Evolutionary conservation across 257 asterid species (phyloP).

Genomic region (Gardenia jasminoides): DNA sequence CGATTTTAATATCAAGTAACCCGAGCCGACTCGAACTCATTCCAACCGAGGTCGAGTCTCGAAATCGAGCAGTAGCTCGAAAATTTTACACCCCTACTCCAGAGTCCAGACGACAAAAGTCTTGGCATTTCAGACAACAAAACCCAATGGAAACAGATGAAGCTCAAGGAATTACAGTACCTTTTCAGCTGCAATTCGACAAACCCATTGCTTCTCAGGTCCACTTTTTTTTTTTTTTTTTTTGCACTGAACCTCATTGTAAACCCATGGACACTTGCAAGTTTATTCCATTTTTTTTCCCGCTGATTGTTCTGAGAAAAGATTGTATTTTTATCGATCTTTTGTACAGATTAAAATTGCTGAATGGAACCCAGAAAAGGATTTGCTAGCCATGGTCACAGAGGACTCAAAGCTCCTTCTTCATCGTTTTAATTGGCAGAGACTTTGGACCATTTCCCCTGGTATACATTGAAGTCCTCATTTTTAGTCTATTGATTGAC

Average conservation of each 20-base stretch:
- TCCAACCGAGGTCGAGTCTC: too few relatives aligned
- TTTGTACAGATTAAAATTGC: slow-evolving; percentile 72
- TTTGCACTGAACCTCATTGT: too few relatives aligned
- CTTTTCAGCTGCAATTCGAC: slow-evolving; percentile 95
- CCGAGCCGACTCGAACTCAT: too few relatives aligned
- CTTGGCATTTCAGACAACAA: too few relatives aligned
- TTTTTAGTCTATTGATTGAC: neutral
- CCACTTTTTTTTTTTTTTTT: neutral
- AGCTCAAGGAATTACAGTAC: slow-evolving; percentile 38
- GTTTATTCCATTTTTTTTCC: too few relatives aligned
- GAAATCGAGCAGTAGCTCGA: too few relatives aligned
- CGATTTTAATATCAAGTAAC: too few relatives aligned
- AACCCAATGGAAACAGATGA: slow-evolving; percentile 57
- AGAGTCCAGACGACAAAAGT: too few relatives aligned
- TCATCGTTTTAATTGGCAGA: slow-evolving; percentile 99
- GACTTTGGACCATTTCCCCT: slow-evolving; percentile 83
- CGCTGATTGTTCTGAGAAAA: neutral
- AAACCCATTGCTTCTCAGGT: slow-evolving; percentile 88
- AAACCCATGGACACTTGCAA: too few relatives aligned
- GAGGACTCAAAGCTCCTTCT: slow-evolving; percentile 86
- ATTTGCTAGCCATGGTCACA: slow-evolving; percentile 88
- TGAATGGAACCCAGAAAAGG: slow-evolving; percentile 99
- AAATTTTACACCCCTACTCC: too few relatives aligned
- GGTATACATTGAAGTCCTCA: slow-evolving; percentile 36
- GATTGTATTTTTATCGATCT: neutral